These are phyloP conservation scores for Neoascochyta sp. DNA, from an alignment of 2,329 filamentous ascomycete genomes.

Conservation along the genomic window DNA sequence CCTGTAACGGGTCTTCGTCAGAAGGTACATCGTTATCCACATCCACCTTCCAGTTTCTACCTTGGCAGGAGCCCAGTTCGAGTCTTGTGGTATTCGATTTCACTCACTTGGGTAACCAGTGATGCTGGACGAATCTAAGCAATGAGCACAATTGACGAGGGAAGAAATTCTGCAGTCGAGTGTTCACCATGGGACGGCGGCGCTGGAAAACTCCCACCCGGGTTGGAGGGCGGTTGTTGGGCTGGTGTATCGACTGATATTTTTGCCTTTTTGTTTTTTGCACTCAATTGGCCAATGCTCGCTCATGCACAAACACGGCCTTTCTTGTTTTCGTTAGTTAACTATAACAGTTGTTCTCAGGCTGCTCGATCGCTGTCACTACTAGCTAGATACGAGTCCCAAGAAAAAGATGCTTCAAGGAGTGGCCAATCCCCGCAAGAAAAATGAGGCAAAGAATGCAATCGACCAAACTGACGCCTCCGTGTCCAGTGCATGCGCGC, in stretches of 20 bases:
- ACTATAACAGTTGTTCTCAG: no score
- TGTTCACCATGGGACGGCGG: slow-evolving; percentile 42
- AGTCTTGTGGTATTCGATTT: slow-evolving; percentile 40
- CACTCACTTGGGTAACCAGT: slow-evolving; percentile 41
- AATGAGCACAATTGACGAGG: slow-evolving; percentile 43
- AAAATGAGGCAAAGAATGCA: no score
- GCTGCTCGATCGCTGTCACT: no score
- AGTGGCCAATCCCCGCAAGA: no score
- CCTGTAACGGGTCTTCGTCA: slow-evolving; percentile 37
- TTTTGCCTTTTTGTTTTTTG: slow-evolving; percentile 22
- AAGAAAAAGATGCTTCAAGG: no score
- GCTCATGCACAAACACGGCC: no score
- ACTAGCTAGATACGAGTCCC: no score
- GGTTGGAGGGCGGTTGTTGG: slow-evolving; percentile 36
- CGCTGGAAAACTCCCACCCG: slow-evolving; percentile 39
- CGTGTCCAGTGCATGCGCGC: no score
- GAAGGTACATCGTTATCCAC: slow-evolving; percentile 37
- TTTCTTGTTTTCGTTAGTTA: no score
- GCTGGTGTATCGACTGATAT: slow-evolving; percentile 38
- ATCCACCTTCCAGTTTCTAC: slow-evolving; percentile 26
- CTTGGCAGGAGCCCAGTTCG: slow-evolving; percentile 42
- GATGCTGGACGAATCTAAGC: slow-evolving; percentile 43
- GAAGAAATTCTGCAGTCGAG: slow-evolving; percentile 44
- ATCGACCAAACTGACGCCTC: no score
- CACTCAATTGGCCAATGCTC: no score